Base-by-base conservation (phyloP, 2,329 filamentous ascomycete genomes). In the Ceratocystis albifundus region DNA sequence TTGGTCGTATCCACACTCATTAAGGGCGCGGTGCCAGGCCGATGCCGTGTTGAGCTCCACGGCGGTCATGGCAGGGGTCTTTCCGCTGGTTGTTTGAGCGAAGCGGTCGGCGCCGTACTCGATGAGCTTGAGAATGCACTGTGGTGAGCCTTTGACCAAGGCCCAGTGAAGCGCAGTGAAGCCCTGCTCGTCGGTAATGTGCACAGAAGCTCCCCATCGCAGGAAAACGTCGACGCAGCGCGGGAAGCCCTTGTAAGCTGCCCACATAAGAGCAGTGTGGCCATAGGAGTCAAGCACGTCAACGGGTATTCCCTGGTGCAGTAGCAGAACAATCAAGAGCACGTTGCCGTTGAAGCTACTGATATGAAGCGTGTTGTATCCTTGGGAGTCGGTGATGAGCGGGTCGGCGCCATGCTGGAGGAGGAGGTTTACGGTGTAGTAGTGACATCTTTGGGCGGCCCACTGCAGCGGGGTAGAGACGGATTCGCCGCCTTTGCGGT, bases 221-320 rank as follows among this genome's bases (percentile, higher is more conserved):
- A 99, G 78, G 70, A 96, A 93, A 55, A 97, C 76, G 73, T 97
- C 94, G 61, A 97, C 93, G 71, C 90, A 96, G 61, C 88, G 86
- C 0, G 93, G 90, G 74, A 88, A 96, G 45, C 95, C 94, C 76
- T 99, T 99, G 79, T 99, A 99, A 17, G 93, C 93, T 20, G 94
- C 90, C 94, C 94, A 99, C 94, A 99, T 99, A 69, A 99, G 81
- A 68, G 88, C 88, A 0, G 94, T 97, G 76, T 99, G 95, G 4
- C 92, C 90, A 74, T 91, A 93, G 63, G 85, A 84, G 76, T 99
- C 94, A 65, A 88, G 82, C 4, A 94, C 88, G 74, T 99, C 94
- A 69, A 99, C 90, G 17, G 91, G 90, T 68, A 99, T 94, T 73
- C 94, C 91, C 73, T 96, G 92, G 77, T 99, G 94, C 28, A 99